Evolutionary conservation across 2,329 filamentous ascomycete species (phyloP).

Genomic region (Chaetomiaceae sp.): DNA sequence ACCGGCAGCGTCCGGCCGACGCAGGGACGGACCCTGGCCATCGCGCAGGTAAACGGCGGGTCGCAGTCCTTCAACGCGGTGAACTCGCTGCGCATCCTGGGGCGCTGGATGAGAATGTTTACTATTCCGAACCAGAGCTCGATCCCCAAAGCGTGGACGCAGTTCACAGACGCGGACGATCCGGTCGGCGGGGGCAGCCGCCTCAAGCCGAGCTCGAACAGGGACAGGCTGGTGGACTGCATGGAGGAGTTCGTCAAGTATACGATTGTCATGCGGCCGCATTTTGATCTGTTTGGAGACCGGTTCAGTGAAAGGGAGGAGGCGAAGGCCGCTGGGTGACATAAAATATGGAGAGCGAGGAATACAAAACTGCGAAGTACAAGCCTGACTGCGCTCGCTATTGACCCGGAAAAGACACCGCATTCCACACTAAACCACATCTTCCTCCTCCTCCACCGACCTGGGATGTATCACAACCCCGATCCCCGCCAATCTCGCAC

Average conservation of each 20-base stretch:
- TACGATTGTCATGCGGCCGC: constrained; percentile 56
- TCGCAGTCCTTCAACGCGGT: constrained; percentile 64
- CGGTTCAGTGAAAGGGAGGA: constrained; percentile 55
- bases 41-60: constrained; percentile 58
- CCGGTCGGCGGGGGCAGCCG: constrained; percentile 34
- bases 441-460: no score
- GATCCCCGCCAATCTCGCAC: no score
- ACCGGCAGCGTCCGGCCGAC: constrained; percentile 58
- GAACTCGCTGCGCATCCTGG: no score
- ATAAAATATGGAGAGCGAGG: no score
- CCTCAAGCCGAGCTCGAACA: constrained; percentile 49
- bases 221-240: constrained; percentile 57
- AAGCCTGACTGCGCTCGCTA: no score
- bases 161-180: constrained; percentile 8
- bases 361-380: no score
- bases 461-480: no score
- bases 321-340: no score
- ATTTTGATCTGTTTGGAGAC: constrained; percentile 56
- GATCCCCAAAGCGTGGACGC: constrained; percentile 1
- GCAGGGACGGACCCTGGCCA: constrained; percentile 56
- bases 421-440: no score
- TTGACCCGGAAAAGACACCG: no score
- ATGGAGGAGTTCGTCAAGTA: constrained; percentile 69
- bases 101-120: constrained; percentile 54
- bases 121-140: constrained; percentile 5